Percentiles rank a stretch among this genome's conserved stretches.
phyloP scores from a whole-genome alignment of 495 filamentous ascomycete species.

The Aspergillus sclerotiicarbonarius region DNA sequence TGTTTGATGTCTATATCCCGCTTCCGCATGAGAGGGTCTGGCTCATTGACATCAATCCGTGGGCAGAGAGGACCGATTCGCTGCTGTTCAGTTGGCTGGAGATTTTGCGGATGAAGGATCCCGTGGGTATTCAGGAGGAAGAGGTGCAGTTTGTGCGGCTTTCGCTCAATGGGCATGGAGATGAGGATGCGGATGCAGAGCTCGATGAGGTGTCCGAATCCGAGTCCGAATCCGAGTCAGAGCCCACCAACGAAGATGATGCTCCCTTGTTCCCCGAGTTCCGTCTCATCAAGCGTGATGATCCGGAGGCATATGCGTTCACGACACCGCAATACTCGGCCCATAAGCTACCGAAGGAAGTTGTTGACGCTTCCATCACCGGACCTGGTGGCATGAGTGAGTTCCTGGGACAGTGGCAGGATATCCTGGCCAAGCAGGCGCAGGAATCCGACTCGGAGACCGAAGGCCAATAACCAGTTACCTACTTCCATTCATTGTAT shows the following conservation, averaged over 20 bases:
- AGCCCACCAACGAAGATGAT: slow-evolving; percentile 50
- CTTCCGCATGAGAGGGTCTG: slow-evolving; percentile 73
- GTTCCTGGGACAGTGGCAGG: slow-evolving; percentile 84
- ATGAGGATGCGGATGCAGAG: slow-evolving; percentile 12
- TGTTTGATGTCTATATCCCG: slow-evolving; percentile 88
- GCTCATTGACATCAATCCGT: slow-evolving; percentile 93
- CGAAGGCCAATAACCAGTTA: slow-evolving; percentile 26
- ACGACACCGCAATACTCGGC: slow-evolving; percentile 85
- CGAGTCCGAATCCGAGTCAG: slow-evolving; percentile 35
- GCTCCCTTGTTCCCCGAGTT: slow-evolving; percentile 70
- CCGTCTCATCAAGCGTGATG: slow-evolving; percentile 74
- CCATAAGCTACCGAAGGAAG: slow-evolving; percentile 90
- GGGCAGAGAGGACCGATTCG: slow-evolving; percentile 86
- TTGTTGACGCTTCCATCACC: slow-evolving; percentile 82
- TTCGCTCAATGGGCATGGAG: slow-evolving; percentile 32
- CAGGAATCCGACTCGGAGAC: slow-evolving; percentile 44
- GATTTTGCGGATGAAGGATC: slow-evolving; percentile 68
- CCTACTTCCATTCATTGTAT: neutral
- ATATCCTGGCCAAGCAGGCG: slow-evolving; percentile 61
- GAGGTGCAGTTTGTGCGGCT: slow-evolving; percentile 42
- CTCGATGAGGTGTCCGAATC: slow-evolving; percentile 23
- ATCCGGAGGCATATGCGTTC: slow-evolving; percentile 85
- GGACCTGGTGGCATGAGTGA: slow-evolving; percentile 70
- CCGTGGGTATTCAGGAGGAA: slow-evolving; percentile 36
- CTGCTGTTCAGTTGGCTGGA: slow-evolving; percentile 90